Conservation (phyloP, 2,329 filamentous ascomycete species). For the Epichloe baconii region DNA sequence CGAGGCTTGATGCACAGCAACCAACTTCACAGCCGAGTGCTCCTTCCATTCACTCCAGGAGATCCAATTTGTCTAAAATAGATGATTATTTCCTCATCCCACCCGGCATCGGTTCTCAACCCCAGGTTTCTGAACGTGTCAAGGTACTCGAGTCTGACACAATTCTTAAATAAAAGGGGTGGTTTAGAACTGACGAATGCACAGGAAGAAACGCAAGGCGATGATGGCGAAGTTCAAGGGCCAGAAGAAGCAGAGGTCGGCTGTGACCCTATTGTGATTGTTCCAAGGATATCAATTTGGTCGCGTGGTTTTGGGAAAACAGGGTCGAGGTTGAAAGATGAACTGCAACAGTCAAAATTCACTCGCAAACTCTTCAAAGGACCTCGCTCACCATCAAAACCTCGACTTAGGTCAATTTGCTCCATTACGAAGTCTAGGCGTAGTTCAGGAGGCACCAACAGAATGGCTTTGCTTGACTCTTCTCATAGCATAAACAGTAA, state of each 20-base stretch:
- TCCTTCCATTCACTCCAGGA: not conserved
- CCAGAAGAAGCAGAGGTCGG: not conserved
- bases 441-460: not conserved
- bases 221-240: not conserved
- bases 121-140: not conserved
- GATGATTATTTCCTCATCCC: not conserved
- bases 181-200: not conserved
- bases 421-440: conserved; percentile 22
- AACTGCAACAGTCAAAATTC: conserved; percentile 13
- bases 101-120: not conserved
- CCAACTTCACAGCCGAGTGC: not conserved
- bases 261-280: not conserved
- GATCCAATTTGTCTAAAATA: not conserved
- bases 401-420: conserved; percentile 21
- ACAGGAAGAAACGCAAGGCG: not conserved
- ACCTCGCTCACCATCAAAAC: conserved; percentile 27
- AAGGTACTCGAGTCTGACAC: not conserved
- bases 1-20: not conserved
- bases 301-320: conserved; percentile 11
- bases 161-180: not conserved
- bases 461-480: not conserved
- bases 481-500: conserved; percentile 1
- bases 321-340: conserved; percentile 20
- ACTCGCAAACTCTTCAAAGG: conserved; percentile 27
- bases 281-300: conserved; percentile 8